Evolutionary conservation across 345 rosid genomes (phyloP).

Genomic region (Firmiana major): DNA sequence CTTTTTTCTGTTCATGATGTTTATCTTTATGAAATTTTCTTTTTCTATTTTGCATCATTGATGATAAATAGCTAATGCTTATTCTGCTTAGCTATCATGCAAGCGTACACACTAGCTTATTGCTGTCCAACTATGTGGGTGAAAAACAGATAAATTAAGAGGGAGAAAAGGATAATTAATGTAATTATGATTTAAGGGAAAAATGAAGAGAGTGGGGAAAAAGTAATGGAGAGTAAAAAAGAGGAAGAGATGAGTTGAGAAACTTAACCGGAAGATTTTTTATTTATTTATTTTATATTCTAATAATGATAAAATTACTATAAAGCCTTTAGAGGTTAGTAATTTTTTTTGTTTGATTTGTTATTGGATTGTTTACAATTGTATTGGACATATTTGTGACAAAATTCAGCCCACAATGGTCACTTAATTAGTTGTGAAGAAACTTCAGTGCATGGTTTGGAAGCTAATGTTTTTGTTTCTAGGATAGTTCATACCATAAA

Average conservation of each 20-base stretch:
- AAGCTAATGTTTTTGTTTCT: neutral
- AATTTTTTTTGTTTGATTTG: neutral
- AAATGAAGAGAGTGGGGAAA: neutral
- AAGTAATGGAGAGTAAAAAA: neutral
- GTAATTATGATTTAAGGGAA: neutral
- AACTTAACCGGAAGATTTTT: neutral
- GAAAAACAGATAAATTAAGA: neutral
- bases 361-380: neutral
- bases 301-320: neutral
- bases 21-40: neutral
- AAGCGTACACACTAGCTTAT: neutral
- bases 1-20: neutral
- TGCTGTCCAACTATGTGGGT: neutral
- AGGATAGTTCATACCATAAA: neutral
- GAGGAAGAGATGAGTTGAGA: neutral
- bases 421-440: neutral
- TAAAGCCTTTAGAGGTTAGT: neutral
- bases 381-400: neutral
- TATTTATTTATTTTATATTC: neutral
- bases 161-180: neutral
- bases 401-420: neutral
- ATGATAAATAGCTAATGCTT: neutral
- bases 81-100: constrained; percentile 1
- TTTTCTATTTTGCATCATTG: neutral
- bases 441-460: neutral